Evolutionary conservation across 768 basidiomycete species (phyloP).

Genomic region (Suillus subluteus): DNA sequence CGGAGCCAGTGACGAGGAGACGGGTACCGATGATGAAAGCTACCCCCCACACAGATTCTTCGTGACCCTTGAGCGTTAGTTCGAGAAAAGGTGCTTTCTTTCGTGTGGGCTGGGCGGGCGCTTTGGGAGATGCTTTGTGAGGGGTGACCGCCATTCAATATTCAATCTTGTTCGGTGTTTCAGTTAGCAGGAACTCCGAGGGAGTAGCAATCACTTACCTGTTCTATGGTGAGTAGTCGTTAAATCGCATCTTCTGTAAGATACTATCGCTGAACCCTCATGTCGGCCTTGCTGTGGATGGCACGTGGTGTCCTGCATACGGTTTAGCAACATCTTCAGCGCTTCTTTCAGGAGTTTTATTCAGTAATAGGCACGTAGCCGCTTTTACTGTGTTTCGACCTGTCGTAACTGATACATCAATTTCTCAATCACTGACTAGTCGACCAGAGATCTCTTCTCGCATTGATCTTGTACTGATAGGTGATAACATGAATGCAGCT

Average conservation of each 20-base stretch:
- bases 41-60: background rate
- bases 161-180: background rate
- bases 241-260: background rate
- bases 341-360: background rate
- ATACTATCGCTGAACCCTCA: background rate
- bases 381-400: no score
- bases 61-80: background rate
- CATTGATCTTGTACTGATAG: no score
- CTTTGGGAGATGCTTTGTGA: background rate
- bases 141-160: background rate
- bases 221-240: background rate
- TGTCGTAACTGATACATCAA: no score
- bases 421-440: background rate
- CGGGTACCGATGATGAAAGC: background rate
- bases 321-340: background rate
- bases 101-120: background rate
- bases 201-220: background rate
- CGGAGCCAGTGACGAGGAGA: background rate
- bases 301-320: background rate
- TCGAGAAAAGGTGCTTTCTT: background rate
- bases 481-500: no score
- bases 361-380: background rate
- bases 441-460: no score
- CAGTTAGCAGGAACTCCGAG: background rate
- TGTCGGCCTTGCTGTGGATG: background rate